Conservation (phyloP, 768 basidiomycete genomes). For the Mycena venus region DNA sequence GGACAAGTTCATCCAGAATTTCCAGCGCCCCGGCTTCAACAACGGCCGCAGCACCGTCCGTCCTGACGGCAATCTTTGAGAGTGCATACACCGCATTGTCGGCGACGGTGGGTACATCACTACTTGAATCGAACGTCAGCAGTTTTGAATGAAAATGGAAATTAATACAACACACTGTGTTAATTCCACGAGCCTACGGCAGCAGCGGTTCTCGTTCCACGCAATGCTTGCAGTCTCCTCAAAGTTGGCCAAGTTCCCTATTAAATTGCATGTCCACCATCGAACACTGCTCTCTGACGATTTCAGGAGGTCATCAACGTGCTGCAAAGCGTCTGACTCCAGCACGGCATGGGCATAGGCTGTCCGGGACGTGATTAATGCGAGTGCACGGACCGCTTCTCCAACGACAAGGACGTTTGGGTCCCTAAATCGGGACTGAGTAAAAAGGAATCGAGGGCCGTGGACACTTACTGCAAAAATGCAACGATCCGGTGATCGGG, state of each 20-base stretch:
- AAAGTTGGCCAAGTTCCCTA: background rate
- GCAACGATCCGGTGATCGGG: background rate
- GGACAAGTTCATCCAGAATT: background rate
- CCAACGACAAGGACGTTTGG: background rate
- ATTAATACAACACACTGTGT: background rate
- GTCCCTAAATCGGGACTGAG: background rate
- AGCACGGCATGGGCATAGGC: background rate
- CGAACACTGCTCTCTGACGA: background rate
- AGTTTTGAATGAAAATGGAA: background rate
- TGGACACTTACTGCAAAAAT: background rate
- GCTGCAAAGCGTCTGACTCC: background rate
- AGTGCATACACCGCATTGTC: background rate
- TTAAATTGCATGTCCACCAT: background rate
- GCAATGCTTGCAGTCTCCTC: background rate
- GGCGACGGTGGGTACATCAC: background rate
- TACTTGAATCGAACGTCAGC: background rate
- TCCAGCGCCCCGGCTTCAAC: background rate
- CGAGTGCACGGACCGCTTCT: background rate
- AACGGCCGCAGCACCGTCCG: background rate
- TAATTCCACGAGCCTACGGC: background rate
- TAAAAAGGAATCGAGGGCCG: background rate
- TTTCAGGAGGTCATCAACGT: background rate
- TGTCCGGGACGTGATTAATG: background rate
- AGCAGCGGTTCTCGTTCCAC: background rate
- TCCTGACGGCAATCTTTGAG: background rate